Base-by-base conservation (phyloP, 805 yeast genomes). In the Pichia occidentalis region DNA sequence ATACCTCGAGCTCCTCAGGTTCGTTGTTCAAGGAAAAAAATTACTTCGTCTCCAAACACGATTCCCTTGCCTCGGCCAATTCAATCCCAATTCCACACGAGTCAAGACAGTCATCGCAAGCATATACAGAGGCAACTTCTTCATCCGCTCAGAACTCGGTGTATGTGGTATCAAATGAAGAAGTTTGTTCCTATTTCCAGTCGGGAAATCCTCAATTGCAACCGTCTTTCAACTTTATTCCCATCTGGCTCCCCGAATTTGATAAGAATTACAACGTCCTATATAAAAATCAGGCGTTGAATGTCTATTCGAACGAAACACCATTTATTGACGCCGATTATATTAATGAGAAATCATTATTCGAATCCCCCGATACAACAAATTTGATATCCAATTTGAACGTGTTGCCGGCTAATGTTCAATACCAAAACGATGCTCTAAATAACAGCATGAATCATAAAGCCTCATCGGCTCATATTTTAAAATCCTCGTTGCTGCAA, bases 191-290 rank as follows among this genome's bases (percentile, higher is more conserved):
- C 2, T 53, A 50, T 29, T 57, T 54, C 42, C 43, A 48, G 32
- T 50, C 54, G 7, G 20, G 37, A 14, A 51, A 37, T 14, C 42
- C 50, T 1, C 31, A 53, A 3, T 18, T 47, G 4, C 53, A 55
- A 30, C 54, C 59, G 1, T 40, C 45, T 12, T 54, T 58, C 35
- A 50, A 51, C 32, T 60, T 59, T 39, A 44, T 52, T 3, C 73
- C 75, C 0, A 56, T 71, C 12, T 82, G 90, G 88, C 56, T 77
- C 0, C 82, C 86, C 0, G 68, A 71, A 33, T 59, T 71, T n/a
- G 71, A 80, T 1, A 63, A 66, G 10, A 70, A 67, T 36, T 80
- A 77, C 16, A 70, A 70, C 35, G 55, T 77, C 12, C 59, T 80
- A 7, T 83, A 68, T 57, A 77, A 74, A 56, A 76, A 79, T 49